Conservation (phyloP, 352 stramenopile genomes). For the Labyrinthula sp. region DNA sequence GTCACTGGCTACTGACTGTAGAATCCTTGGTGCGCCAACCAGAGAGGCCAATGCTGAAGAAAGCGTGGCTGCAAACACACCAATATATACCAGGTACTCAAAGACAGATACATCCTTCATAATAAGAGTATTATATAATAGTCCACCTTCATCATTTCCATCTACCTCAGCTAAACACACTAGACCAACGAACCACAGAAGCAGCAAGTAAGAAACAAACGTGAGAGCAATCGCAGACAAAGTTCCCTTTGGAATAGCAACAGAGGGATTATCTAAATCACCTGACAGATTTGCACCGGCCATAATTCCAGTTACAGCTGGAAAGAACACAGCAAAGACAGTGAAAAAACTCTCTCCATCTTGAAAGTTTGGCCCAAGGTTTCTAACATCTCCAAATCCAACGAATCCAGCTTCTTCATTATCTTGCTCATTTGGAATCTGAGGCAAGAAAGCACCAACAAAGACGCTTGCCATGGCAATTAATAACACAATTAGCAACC, state of each 20-base stretch:
- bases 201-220: slow-evolving; percentile 45
- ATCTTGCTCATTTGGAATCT: slow-evolving; percentile 29
- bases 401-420: slow-evolving; percentile 44
- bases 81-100: slow-evolving; percentile 43
- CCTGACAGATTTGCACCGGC: slow-evolving; percentile 53
- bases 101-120: slow-evolving; percentile 44
- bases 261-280: slow-evolving; percentile 47
- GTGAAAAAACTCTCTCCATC: slow-evolving; percentile 33
- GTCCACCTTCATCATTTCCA: slow-evolving; percentile 14
- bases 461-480: slow-evolving; percentile 36
- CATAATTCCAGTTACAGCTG: slow-evolving; percentile 55
- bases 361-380: slow-evolving; percentile 37
- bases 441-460: slow-evolving; percentile 33
- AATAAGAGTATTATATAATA: slow-evolving; percentile 31
- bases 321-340: slow-evolving; percentile 46
- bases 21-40: slow-evolving; percentile 48
- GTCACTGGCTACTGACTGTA: slow-evolving; percentile 50
- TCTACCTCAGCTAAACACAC: slow-evolving; percentile 34
- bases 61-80: slow-evolving; percentile 50
- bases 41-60: slow-evolving; percentile 46
- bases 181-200: slow-evolving; percentile 44
- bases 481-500: slow-evolving; percentile 48
- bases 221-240: slow-evolving; percentile 43
- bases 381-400: slow-evolving; percentile 33
- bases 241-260: slow-evolving; percentile 42